Evolutionary conservation across 169 alveolate genomes (phyloP).

Genomic region (Theileria equi): DNA sequence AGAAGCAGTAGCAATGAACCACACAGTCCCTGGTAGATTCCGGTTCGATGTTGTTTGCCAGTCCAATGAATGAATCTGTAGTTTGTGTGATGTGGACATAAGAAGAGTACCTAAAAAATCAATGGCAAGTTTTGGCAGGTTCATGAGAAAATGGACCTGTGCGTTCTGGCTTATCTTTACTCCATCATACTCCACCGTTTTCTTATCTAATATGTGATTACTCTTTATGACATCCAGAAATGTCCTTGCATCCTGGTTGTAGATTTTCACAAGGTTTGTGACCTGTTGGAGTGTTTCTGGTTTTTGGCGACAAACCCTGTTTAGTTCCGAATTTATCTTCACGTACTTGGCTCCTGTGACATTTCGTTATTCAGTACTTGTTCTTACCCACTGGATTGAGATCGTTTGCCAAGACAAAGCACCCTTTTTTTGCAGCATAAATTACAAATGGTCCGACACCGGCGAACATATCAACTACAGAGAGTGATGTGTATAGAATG

Average conservation of each 20-base stretch:
- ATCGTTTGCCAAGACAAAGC: constrained; percentile 85
- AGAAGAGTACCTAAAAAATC: constrained; percentile 82
- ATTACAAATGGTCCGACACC: constrained; percentile 88
- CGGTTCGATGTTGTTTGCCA: constrained; percentile 3
- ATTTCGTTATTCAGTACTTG: background rate
- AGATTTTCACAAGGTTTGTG: constrained; percentile 49
- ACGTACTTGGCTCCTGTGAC: constrained; percentile 74
- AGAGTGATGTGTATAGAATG: constrained; percentile 16
- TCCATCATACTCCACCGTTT: constrained; percentile 25
- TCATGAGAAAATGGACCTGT: constrained; percentile 81
- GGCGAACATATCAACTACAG: constrained; percentile 82
- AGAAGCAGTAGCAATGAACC: constrained; percentile 55
- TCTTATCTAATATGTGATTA: constrained; percentile 33
- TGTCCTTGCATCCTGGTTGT: constrained; percentile 80
- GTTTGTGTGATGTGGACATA: background rate
- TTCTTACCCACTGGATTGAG: constrained; percentile 73
- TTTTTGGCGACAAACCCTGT: constrained; percentile 65
- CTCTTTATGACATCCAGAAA: constrained; percentile 39
- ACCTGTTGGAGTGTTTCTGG: constrained; percentile 76
- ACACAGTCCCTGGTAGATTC: constrained; percentile 4
- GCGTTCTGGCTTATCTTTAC: constrained; percentile 10
- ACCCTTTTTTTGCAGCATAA: constrained; percentile 81
- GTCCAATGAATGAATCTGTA: constrained; percentile 34
- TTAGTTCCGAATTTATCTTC: constrained; percentile 73
- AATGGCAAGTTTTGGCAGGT: constrained; percentile 85